Evolutionary conservation across 495 filamentous ascomycete species (phyloP).

Genomic region (Daldinia loculata): DNA sequence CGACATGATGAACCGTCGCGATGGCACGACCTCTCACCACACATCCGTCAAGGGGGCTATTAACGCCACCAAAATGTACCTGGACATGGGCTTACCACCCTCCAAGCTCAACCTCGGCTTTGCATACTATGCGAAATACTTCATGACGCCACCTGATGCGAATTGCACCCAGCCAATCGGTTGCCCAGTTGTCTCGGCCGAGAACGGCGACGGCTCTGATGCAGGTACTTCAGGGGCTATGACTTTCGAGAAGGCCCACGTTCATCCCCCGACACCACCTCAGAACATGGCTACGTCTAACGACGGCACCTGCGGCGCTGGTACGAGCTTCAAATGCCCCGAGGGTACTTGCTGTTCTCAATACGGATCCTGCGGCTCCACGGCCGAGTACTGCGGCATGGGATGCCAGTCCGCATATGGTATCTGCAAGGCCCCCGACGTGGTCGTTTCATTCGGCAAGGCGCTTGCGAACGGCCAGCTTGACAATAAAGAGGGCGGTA

Average conservation of each 20-base stretch:
- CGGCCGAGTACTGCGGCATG: conserved; percentile 29
- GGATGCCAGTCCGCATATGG: conserved; percentile 42
- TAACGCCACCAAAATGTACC: conserved; percentile 59
- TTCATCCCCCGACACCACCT: conserved; percentile 40
- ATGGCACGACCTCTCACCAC: conserved; percentile 66
- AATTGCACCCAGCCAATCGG: conserved; percentile 57
- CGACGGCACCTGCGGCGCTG: conserved; percentile 31
- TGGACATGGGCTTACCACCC: conserved; percentile 58
- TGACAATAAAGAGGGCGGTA: conserved; percentile 61
- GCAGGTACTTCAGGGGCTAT: conserved; percentile 63
- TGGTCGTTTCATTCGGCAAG: conserved; percentile 42
- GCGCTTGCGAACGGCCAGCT: conserved; percentile 59
- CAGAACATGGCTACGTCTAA: conserved; percentile 3
- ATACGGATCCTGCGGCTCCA: conserved; percentile 40
- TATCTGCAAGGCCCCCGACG: conserved; percentile 40
- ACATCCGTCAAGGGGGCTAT: conserved; percentile 59
- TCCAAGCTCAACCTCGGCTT: conserved; percentile 71
- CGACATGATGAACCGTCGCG: conserved; percentile 71
- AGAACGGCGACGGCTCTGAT: conserved; percentile 66
- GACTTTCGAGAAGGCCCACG: conserved; percentile 54
- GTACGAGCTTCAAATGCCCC: conserved; percentile 6
- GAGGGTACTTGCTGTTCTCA: conserved; percentile 35
- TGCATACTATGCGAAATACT: conserved; percentile 73
- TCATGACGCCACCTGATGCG: conserved; percentile 55
- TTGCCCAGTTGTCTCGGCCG: conserved; percentile 62